Evolutionary conservation across 495 filamentous ascomycete genomes (phyloP), one percentile per base, ranked within the genome.

Genomic region (Podospora tetraspora): DNA sequence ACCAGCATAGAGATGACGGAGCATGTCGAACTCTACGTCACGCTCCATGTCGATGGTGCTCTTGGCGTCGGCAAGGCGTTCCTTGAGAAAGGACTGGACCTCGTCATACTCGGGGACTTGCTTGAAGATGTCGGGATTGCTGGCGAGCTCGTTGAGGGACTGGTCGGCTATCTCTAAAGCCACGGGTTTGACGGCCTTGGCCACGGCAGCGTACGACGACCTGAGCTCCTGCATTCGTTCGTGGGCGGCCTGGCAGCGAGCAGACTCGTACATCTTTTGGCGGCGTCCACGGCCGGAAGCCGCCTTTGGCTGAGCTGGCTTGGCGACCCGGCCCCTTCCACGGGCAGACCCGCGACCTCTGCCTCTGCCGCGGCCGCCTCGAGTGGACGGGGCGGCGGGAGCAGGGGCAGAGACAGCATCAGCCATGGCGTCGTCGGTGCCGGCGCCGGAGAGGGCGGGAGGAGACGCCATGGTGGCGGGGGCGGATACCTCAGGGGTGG

Each of bases 181-280:
- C 24, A 72, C 77, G 29, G 80, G 80, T 69, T 80, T 83, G 61
- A 82, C 61, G 37, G 73, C 69, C 62, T 74, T 71, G 61, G 75
- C 72, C n/a, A 82, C 75, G 63, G 78, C 67, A 0, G 72, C 66
- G 66, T 72, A 84, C 24, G 78, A 72, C 9, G 78, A 74, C 75
- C 78, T 78, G 19, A 83, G 73, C 52, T 81, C 78, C 59, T 77
- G 72, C 63, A 74, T 74, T 64, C 82, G 82, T 66, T 84, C 82
- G 59, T 82, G 79, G 57, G 80, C 77, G 32, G 82, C 82, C 68
- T 84, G 82, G 59, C 75, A 74, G 30, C 70, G 71, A 43, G 71
- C 65, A 30, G 77, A 76, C n/a, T 76, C 71, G 63, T 80, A 84
- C 13, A 73, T 69, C 68, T 83, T 83, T 59, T 80, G 78, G 29